Evolutionary conservation across 495 filamentous ascomycete species (phyloP), one percentile per base, ranked within the genome.

Genomic region (Hypoxylon subgilvum): DNA sequence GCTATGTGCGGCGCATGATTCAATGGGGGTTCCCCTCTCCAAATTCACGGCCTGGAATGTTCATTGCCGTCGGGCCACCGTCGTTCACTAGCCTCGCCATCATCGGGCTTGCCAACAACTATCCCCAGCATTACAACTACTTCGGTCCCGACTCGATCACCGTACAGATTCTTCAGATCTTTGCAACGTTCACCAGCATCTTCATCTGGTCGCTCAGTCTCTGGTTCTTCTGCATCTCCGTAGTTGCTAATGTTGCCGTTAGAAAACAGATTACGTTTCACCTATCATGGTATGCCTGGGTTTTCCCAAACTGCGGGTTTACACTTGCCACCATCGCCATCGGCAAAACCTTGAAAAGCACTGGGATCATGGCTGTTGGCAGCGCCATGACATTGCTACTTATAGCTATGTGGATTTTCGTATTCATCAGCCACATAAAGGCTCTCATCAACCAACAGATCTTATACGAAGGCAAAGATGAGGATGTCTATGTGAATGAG

Each of bases 151-250:
- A 62, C 40, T 32, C 57, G 21, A 14, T 54, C 13, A 69, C 64
- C 2, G 18, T 65, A 9, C 64, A 69, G 50, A 52, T 67, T 8
- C 53, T 69, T 6, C 58, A 48, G 4, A 50, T 69, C 18, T 55
- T 69, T 6, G 66, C 66, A n/a, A 67, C 66, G 1, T 69, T 74
- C 0, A 52, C 74, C 0, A 85, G 76, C 1, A 79, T 87, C 3
- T 88, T 88, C 51, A 74, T 91, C 2, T 91, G 88, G 88, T 79
- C 81, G 0, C 70, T 90, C 9, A 83, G 80, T 31, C 76, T 90
- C 27, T 90, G 87, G 87, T 90, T 90, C 75, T 90, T 90, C 67
- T 75, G 73, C 27, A 75, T 86, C 3, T 83, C 85, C 0, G 57
- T 78, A 6, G 69, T 85, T 16, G 81, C 80, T 1, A 79, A 82